A percentile compares a stretch with the other conserved stretches of the same genome.
Evolutionary conservation across 257 asterid species (phyloP).

Genomic region (Petunia secreta): DNA sequence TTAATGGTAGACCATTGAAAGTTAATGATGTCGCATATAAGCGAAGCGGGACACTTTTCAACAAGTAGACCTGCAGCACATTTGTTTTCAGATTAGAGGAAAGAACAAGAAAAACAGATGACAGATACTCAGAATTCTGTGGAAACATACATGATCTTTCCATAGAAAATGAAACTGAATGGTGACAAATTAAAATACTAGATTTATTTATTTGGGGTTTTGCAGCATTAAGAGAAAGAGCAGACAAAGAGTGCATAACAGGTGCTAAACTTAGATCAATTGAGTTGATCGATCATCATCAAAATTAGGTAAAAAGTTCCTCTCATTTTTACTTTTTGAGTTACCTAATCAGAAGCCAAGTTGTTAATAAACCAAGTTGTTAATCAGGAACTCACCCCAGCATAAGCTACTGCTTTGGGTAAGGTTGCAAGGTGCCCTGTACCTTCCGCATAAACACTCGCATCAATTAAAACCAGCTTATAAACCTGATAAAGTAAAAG

Average conservation of each 20-base stretch:
- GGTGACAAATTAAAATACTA: not conserved
- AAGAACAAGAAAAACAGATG: not conserved
- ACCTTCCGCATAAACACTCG: slow-evolving; percentile 96
- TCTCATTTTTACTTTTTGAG: not conserved
- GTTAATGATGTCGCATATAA: slow-evolving; percentile 67
- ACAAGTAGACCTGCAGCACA: slow-evolving; percentile 56
- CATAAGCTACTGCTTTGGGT: slow-evolving; percentile 76
- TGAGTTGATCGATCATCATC: not conserved
- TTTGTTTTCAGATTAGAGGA: slow-evolving; percentile 5
- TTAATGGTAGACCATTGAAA: slow-evolving; percentile 56
- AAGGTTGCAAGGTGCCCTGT: slow-evolving; percentile 81
- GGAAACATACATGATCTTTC: not conserved
- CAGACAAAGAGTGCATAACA: not conserved
- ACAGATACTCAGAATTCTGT: slow-evolving; percentile 9
- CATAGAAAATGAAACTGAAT: not conserved
- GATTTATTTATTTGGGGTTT: slow-evolving; percentile 1
- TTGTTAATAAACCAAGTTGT: slow-evolving; percentile 23
- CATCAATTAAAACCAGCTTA: slow-evolving; percentile 84
- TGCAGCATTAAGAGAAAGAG: not conserved
- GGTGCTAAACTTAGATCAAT: slow-evolving; percentile 7
- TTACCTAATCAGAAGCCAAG: slow-evolving; percentile 3
- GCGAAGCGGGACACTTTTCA: slow-evolving; percentile 75
- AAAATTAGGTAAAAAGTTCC: not conserved
- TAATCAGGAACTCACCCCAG: slow-evolving; percentile 63
- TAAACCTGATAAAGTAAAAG: slow-evolving; percentile 60